A percentile compares a stretch with the other conserved stretches of the same genome.
Conservation (phyloP, 306 rosid species). For the Hylodesmum podocarpum region DNA sequence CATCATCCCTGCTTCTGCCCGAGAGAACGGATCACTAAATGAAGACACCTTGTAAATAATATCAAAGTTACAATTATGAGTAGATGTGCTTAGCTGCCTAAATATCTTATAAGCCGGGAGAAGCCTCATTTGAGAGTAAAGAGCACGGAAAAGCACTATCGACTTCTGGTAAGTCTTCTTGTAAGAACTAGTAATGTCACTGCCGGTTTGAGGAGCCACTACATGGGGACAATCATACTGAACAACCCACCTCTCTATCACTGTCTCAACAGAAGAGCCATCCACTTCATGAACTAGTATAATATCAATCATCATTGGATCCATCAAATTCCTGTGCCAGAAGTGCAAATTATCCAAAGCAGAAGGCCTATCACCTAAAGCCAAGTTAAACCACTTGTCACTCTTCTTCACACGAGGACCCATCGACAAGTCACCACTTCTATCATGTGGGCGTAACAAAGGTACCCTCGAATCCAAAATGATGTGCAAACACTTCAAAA, state of each 20-base stretch:
- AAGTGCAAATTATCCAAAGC: conserved; percentile 69
- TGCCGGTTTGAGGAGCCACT: conserved; percentile 55
- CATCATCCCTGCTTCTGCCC: conserved; percentile 63
- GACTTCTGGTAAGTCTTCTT: conserved; percentile 81
- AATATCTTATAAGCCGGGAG: conserved; percentile 75
- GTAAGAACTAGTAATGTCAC: conserved; percentile 51
- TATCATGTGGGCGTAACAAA: conserved; percentile 51
- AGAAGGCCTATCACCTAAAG: conserved; percentile 73
- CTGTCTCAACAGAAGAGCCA: conserved; percentile 63
- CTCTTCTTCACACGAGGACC: conserved; percentile 60
- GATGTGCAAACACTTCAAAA: conserved; percentile 69
- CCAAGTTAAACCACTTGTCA: conserved; percentile 84
- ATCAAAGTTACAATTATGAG: conserved; percentile 57
- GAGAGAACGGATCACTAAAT: conserved; percentile 71
- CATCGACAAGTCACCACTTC: conserved; percentile 54
- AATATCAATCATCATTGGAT: conserved; percentile 78
- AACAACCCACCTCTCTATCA: conserved; percentile 89
- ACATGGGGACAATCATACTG: conserved; percentile 70
- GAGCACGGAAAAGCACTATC: conserved; percentile 65
- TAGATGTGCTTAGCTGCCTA: conserved; percentile 56
- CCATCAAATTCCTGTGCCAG: conserved; percentile 81
- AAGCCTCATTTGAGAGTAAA: conserved; percentile 77
- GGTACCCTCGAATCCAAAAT: conserved; percentile 81
- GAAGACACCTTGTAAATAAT: conserved; percentile 82
- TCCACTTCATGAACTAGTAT: conserved; percentile 65